Conservation (phyloP, 495 filamentous ascomycete genomes). For the Aspergillus cavernicola region DNA sequence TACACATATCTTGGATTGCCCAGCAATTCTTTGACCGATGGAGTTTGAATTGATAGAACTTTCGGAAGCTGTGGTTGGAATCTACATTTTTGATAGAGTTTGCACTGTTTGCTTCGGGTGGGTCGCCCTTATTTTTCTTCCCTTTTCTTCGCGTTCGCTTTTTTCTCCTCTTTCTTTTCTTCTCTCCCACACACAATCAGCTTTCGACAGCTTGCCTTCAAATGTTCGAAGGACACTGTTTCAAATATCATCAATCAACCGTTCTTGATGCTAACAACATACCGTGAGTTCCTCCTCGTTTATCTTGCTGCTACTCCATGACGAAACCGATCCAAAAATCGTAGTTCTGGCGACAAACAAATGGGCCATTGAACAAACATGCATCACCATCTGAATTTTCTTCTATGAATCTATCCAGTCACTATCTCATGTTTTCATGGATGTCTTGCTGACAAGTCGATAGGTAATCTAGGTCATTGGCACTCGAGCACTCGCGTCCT, state of each 20-base stretch:
- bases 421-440: conserved; percentile 2
- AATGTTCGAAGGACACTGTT: conserved; percentile 19
- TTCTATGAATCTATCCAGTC: conserved; percentile 16
- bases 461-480: conserved; percentile 1
- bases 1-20: conserved; percentile 20
- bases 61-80: conserved; percentile 26
- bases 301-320: conserved; percentile 37
- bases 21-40: conserved; percentile 5
- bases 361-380: conserved; percentile 94
- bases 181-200: conserved; percentile 19
- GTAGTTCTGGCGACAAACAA: conserved; percentile 67
- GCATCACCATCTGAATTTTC: conserved; percentile 95
- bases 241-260: too few species aligned
- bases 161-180: conserved; percentile 26
- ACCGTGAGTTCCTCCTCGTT: conserved; percentile 27
- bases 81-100: conserved; percentile 36
- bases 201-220: conserved; percentile 5
- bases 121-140: conserved; percentile 20
- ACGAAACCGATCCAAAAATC: conserved; percentile 59
- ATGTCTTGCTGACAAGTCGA: conserved; percentile 10
- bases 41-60: too few species aligned
- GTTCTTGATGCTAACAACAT: conserved; percentile 14
- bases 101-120: conserved; percentile 38
- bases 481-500: not conserved
- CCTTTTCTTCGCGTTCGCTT: too few species aligned